Percentiles rank a stretch among this genome's conserved stretches.
These are phyloP conservation scores for Coemansia sp. DNA, from an alignment of 192 early-diverging fungal genomes.

Conservation along the genomic window DNA sequence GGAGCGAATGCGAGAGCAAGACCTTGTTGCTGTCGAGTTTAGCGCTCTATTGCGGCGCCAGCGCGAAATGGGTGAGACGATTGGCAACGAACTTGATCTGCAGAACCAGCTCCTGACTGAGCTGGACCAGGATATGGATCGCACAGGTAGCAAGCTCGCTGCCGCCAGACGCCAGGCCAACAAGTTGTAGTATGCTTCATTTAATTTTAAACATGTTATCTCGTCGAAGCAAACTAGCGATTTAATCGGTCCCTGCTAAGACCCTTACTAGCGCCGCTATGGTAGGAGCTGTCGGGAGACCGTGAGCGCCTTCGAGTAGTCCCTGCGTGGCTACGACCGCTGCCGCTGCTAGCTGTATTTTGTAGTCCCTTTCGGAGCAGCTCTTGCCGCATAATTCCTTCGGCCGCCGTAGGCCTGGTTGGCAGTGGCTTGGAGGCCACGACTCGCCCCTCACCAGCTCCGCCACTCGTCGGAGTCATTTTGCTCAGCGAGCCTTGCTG, in stretches of 20 bases:
- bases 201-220: background rate
- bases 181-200: constrained; percentile 57
- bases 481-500: constrained; percentile 12
- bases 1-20: constrained; percentile 81
- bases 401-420: constrained; percentile 18
- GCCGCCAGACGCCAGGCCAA: constrained; percentile 81
- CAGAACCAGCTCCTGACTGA: constrained; percentile 90
- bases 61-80: constrained; percentile 82
- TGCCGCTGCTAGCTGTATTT: background rate
- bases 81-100: constrained; percentile 87
- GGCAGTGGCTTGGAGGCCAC: background rate
- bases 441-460: background rate
- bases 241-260: background rate
- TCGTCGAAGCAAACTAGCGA: background rate
- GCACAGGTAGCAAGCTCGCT: constrained; percentile 74
- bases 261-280: background rate
- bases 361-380: constrained; percentile 23
- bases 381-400: constrained; percentile 29
- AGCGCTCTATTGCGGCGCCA: constrained; percentile 78
- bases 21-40: constrained; percentile 75
- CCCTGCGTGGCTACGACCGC: background rate
- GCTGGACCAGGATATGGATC: constrained; percentile 77
- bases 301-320: constrained; percentile 23
- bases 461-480: background rate
- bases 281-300: constrained; percentile 16